phyloP scores from a whole-genome alignment of 768 basidiomycete genomes.

The Boletus rubescentipes region DNA sequence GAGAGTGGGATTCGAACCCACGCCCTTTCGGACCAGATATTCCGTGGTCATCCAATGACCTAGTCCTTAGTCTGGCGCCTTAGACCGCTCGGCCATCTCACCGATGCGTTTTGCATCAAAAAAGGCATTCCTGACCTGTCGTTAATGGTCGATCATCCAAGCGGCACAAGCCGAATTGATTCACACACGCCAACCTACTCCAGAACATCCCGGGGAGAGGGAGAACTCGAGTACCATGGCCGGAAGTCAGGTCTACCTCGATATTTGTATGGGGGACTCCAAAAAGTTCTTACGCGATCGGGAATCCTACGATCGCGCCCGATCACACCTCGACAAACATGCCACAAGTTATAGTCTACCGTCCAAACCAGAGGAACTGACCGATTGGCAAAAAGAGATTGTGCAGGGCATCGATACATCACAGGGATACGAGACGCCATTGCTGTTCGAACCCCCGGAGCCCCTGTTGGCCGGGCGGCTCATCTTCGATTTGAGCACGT shows the following conservation, averaged over 20 bases:
- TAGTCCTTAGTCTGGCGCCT: slow-evolving; percentile 60
- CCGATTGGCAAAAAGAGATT: slow-evolving; percentile 45
- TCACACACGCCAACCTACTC: background rate
- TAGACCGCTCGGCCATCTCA: slow-evolving; percentile 61
- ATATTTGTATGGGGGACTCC: slow-evolving; percentile 43
- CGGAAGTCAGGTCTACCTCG: slow-evolving; percentile 33
- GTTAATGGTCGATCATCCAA: background rate
- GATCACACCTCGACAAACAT: slow-evolving; percentile 37
- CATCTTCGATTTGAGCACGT: slow-evolving; percentile 39
- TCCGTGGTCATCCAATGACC: slow-evolving; percentile 18
- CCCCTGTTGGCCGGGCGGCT: slow-evolving; percentile 43
- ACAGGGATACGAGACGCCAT: slow-evolving; percentile 28
- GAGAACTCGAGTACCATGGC: slow-evolving; percentile 6
- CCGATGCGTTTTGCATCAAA: background rate
- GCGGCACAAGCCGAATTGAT: background rate
- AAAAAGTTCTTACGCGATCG: slow-evolving; percentile 24
- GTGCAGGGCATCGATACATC: slow-evolving; percentile 41
- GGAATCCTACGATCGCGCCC: slow-evolving; percentile 33
- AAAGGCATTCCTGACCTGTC: background rate
- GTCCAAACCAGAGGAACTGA: slow-evolving; percentile 36
- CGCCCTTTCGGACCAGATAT: slow-evolving; percentile 41
- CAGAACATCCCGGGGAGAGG: background rate
- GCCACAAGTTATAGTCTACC: slow-evolving; percentile 45
- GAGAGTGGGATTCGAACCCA: slow-evolving; percentile 44
- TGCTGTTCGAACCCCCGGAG: slow-evolving; percentile 36